phyloP scores from a whole-genome alignment of 768 basidiomycete genomes.

The Amanita pallidorosea region DNA sequence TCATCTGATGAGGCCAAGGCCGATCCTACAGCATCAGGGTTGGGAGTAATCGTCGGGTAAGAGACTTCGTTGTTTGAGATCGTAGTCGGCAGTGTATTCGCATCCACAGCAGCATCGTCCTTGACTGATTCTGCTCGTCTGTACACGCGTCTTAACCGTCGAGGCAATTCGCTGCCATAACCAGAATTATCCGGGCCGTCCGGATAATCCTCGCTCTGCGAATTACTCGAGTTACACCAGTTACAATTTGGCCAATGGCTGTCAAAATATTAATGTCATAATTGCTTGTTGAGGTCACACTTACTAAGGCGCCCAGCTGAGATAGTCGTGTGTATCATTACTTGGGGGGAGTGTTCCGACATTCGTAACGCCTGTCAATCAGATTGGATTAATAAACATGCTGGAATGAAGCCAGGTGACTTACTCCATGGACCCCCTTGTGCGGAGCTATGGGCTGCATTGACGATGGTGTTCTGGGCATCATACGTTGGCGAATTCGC shows the following conservation, averaged over 20 bases:
- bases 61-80: not conserved
- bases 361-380: slow-evolving; percentile 32
- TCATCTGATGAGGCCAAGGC: not conserved
- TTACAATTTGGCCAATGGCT: slow-evolving; percentile 57
- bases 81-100: not conserved
- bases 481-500: slow-evolving; percentile 15
- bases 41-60: not conserved
- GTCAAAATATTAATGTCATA: not conserved
- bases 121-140: slow-evolving; percentile 20
- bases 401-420: slow-evolving; percentile 15
- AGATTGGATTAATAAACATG: not conserved
- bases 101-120: not conserved
- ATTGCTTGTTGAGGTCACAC: slow-evolving; percentile 11
- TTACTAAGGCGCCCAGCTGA: slow-evolving; percentile 66
- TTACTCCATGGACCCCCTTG: slow-evolving; percentile 46
- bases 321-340: slow-evolving; percentile 48
- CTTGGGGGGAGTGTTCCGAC: slow-evolving; percentile 38
- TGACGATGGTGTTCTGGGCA: slow-evolving; percentile 24
- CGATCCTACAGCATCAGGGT: not conserved
- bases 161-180: not conserved
- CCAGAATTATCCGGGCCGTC: not conserved
- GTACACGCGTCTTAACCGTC: not conserved
- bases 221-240: not conserved
- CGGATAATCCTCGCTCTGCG: not conserved
- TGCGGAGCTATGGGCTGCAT: slow-evolving; percentile 24